Evolutionary conservation across 305 asterid species (phyloP), one percentile per base, ranked within the genome.

Genomic region (Solanum chacoense): DNA sequence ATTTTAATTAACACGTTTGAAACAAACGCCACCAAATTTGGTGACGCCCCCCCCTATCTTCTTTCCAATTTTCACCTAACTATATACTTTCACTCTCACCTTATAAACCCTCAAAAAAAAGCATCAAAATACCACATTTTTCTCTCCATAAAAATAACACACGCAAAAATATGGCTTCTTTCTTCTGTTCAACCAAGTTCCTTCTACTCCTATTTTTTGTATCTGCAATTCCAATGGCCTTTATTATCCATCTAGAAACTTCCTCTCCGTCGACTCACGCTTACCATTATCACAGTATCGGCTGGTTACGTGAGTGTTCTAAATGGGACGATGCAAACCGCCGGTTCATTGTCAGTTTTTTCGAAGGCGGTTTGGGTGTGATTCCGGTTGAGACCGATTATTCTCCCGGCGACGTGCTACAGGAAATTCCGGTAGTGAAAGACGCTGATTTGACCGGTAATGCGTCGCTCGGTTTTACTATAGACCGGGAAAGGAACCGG

Each of bases 291-390:
- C 91, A 89, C 94, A 92, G 98, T 95, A 45, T 85, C 11, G 98
- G 98, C 3, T 96, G 98, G 96, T 78, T 97, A 83, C 94, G 99
- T 29, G 99, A 97, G 93, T 92, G 95, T 91, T 79, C 94, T 88
- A 96, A 94, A 90, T 97, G 98, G 99, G 99, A 97, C 92, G 93
- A 92, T 37, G 84, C 83, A 79, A 93, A 94, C 95, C 72, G 88
- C 37, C 98, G 99, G 2, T 97, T 97, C 95, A 71, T 97, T 80
- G 98, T 97, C 85, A 94, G 98, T 73, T 95, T 94, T 92, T 90
- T 95, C 85, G 97, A 89, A 59, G 99, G 99, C 81, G 99, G 99
- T 18, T 34, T 97, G 6, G 99, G 99, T 11, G 93, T 92, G 86
- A 87, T 97, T 11, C 94, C 94, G 59, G 91, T 94, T 29, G 45